Evolutionary conservation across 2,329 filamentous ascomycete species (phyloP).

Genomic region (Fusarium camptoceras): DNA sequence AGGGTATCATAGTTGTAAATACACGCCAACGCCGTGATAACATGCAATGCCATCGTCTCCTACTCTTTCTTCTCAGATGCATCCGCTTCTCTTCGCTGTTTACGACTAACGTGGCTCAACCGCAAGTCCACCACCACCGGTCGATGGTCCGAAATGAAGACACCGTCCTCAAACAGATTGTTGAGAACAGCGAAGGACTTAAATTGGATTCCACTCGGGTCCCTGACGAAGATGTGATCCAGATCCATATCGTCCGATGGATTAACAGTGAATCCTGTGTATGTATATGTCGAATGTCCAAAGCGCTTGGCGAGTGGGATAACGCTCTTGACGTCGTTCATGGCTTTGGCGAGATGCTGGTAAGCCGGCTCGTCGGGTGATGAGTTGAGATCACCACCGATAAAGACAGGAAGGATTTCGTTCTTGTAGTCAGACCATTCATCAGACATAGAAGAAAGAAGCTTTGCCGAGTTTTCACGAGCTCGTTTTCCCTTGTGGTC

Average conservation of each 20-base stretch:
- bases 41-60: neutral
- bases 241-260: constrained; percentile 40
- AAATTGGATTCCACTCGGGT: constrained; percentile 42
- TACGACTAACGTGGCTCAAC: constrained; percentile 29
- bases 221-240: constrained; percentile 50
- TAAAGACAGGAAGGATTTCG: constrained; percentile 46
- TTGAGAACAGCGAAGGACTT: constrained; percentile 45
- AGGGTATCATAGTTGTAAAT: constrained; percentile 28
- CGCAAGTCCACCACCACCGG: constrained; percentile 47
- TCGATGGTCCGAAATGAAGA: constrained; percentile 52
- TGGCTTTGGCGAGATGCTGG: constrained; percentile 38
- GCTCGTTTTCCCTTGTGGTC: constrained; percentile 60
- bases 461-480: constrained; percentile 56
- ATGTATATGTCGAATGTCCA: constrained; percentile 46
- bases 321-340: constrained; percentile 45
- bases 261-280: constrained; percentile 46
- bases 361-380: constrained; percentile 46
- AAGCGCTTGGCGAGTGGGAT: constrained; percentile 40
- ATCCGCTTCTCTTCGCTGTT: neutral
- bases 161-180: constrained; percentile 43
- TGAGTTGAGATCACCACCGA: constrained; percentile 51
- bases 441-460: constrained; percentile 50
- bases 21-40: constrained; percentile 19
- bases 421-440: constrained; percentile 41
- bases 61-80: neutral